Percentiles rank a stretch among this genome's conserved stretches.
phyloP scores from a whole-genome alignment of 129 eudicot genomes.

The Flaveria trinervia region DNA sequence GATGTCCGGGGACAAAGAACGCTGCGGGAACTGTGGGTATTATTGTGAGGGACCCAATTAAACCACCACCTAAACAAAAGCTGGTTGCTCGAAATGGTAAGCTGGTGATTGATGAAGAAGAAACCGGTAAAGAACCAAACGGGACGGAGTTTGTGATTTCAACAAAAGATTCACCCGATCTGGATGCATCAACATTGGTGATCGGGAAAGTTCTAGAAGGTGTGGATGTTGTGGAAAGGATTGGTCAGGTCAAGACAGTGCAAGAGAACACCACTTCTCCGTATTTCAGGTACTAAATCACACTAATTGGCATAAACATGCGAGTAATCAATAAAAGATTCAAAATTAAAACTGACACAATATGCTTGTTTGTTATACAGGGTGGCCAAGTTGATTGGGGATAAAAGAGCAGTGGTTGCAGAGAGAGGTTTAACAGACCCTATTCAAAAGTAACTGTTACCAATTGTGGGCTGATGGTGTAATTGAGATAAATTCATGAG shows the following conservation, averaged over 20 bases:
- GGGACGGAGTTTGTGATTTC: constrained; percentile 88
- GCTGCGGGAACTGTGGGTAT: constrained; percentile 70
- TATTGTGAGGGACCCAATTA: constrained; percentile 77
- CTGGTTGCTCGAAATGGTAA: constrained; percentile 85
- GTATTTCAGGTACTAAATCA: constrained; percentile 78
- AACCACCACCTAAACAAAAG: constrained; percentile 88
- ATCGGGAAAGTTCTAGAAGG: constrained; percentile 85
- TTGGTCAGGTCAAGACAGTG: constrained; percentile 78
- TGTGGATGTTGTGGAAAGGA: constrained; percentile 75
- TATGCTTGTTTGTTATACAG: constrained; percentile 38
- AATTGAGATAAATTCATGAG: constrained; percentile 23
- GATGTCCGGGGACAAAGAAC: constrained; percentile 61
- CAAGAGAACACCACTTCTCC: constrained; percentile 91
- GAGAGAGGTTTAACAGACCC: constrained; percentile 92
- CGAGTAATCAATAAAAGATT: neutral
- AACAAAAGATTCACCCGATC: constrained; percentile 69
- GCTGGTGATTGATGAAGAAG: constrained; percentile 82
- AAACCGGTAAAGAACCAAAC: constrained; percentile 74
- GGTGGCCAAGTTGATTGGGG: constrained; percentile 97
- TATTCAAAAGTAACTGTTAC: constrained; percentile 81
- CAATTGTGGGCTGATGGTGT: constrained; percentile 71
- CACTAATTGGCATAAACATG: constrained; percentile 8
- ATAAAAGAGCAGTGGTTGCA: constrained; percentile 95
- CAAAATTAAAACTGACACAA: neutral
- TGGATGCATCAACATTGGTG: constrained; percentile 76